Conservation (phyloP, 1,284 basidiomycete species). For the Coniophora puteana region DNA sequence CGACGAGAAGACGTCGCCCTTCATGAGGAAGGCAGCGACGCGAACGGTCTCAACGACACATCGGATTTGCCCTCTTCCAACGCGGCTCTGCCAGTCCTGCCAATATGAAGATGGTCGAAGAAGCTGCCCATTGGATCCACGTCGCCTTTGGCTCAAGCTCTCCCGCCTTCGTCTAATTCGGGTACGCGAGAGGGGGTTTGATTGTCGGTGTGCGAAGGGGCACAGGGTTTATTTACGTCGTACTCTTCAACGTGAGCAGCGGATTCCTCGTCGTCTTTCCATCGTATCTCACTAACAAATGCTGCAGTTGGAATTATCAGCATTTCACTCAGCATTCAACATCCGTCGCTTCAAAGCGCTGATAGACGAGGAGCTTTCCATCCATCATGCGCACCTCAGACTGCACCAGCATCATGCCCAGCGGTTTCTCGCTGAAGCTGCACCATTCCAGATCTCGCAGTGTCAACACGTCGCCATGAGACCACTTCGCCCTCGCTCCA, state of each 20-base stretch:
- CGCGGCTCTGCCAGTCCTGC: conserved; percentile 51
- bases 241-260: conserved; percentile 76
- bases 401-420: conserved; percentile 84
- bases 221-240: conserved; percentile 81
- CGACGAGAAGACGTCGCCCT: conserved; percentile 62
- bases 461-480: no score
- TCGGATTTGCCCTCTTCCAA: conserved; percentile 66
- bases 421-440: no score
- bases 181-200: conserved; percentile 95
- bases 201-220: conserved; percentile 75
- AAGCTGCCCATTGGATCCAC: conserved; percentile 88
- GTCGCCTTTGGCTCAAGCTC: conserved; percentile 92
- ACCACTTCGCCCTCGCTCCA: no score
- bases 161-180: conserved; percentile 83
- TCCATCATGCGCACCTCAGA: conserved; percentile 95
- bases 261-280: background rate
- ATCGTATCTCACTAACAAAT: conserved; percentile 10
- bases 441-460: no score
- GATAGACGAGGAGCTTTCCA: conserved; percentile 94
- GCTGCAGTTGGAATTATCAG: conserved; percentile 75
- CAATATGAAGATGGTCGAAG: conserved; percentile 57
- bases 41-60: conserved; percentile 48
- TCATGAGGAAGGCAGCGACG: conserved; percentile 48
- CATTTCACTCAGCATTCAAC: conserved; percentile 99
- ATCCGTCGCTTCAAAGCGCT: conserved; percentile 92